Evolutionary conservation across 2,329 filamentous ascomycete species (phyloP), one percentile per base, ranked within the genome.

Genomic region (Podosphaera xanthii): DNA sequence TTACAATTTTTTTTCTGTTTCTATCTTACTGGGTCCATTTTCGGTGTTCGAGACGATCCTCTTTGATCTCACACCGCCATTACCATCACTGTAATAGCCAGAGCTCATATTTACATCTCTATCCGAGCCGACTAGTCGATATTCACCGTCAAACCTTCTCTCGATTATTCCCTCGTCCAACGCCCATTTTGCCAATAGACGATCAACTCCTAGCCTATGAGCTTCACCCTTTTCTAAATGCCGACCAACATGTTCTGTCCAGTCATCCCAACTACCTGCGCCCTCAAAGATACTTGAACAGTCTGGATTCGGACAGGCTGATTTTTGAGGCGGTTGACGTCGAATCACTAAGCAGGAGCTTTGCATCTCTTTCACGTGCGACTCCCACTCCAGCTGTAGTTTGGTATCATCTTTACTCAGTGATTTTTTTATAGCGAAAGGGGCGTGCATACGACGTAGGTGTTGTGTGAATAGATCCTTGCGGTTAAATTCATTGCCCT

Each of bases 391-490:
- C 0, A 73, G 67, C 65, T 82, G 78, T 4, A 81, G 69, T 64
- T 78, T 80, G 65, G 72, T 77, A 64, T 83, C 80, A 0, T 75
- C 75, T 65, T 82, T 81, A 34, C 74, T 72, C 22, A 77, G 71
- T 8, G 77, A 71, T 65, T 79, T 76, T 66, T 80, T 77, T 66
- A 80, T 82, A 66, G 81, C 76, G 49, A 80, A 80, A 0, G 84
- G 82, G 0, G 84, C 82, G 66, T 98, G 92, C 91, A 97, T 97
- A 54, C 91, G 86, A 12, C 90, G 84, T 12, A 94, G 77, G 67
- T 98, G 91, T 68, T 97, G 91, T 0, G 87, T 91, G 70, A 96
- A 98, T 10, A 98, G 79, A 68, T 97, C 91, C 70, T 95, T 96
- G 66, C 91, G 84, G 70, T 96, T 96, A 71, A 96, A 96, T 69